A percentile compares a stretch with the other conserved stretches of the same genome.
phyloP scores from a whole-genome alignment of 2,329 filamentous ascomycete species.

The Tolypocladium inflatum region DNA sequence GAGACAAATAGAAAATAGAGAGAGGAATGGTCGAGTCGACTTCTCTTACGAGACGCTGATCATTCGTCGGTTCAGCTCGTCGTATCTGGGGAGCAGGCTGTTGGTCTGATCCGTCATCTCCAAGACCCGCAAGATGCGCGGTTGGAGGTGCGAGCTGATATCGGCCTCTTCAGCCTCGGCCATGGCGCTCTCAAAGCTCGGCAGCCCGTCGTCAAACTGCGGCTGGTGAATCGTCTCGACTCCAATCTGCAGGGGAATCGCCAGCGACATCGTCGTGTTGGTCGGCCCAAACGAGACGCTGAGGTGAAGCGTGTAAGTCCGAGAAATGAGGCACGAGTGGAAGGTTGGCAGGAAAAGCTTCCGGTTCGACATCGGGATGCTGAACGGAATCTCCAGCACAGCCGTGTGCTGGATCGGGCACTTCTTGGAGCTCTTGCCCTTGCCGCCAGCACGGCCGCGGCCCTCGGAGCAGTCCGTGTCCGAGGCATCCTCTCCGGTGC shows the following conservation, averaged over 20 bases:
- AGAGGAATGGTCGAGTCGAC: background rate
- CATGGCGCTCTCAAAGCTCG: constrained; percentile 40
- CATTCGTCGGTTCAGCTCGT: constrained; percentile 19
- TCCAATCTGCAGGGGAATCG: constrained; percentile 41
- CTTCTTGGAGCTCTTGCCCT: constrained; percentile 14
- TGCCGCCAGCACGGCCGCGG: constrained; percentile 6
- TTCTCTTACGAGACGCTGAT: constrained; percentile 13
- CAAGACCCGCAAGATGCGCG: constrained; percentile 27
- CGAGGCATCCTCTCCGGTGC: constrained; percentile 22
- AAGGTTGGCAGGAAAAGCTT: constrained; percentile 47
- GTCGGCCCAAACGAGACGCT: constrained; percentile 31
- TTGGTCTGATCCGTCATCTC: constrained; percentile 19
- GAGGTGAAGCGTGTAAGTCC: constrained; percentile 44
- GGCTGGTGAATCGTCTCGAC: constrained; percentile 28
- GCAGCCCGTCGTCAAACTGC: constrained; percentile 23
- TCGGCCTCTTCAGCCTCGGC: constrained; percentile 30
- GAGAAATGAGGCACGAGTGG: constrained; percentile 46
- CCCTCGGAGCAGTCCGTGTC: constrained; percentile 20
- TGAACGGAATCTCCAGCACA: constrained; percentile 36
- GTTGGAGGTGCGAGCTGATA: constrained; percentile 31
- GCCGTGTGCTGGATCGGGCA: constrained; percentile 29
- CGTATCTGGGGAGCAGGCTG: constrained; percentile 29
- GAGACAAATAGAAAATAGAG: background rate
- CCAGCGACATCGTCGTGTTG: constrained; percentile 32
- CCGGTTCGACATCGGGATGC: constrained; percentile 34